Conservation (phyloP, 805 yeast species). For the Monosporozyma solicola region DNA sequence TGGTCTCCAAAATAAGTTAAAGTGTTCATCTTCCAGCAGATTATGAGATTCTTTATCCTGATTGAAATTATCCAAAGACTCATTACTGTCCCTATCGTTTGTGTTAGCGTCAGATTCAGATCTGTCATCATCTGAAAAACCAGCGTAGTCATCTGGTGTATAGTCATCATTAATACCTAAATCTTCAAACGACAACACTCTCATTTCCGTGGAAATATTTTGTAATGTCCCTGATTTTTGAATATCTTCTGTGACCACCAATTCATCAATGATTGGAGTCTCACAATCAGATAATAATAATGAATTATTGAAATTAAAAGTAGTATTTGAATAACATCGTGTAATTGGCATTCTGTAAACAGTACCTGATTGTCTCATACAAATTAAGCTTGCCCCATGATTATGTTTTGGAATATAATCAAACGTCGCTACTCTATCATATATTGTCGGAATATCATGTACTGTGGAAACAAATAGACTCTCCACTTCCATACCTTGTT, state of each 20-base stretch:
- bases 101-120: constrained; percentile 8
- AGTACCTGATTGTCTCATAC: constrained; percentile 88
- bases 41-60: constrained; percentile 10
- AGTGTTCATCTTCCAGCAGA: constrained; percentile 15
- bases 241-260: constrained; percentile 15
- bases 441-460: constrained; percentile 62
- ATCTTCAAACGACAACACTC: constrained; percentile 26
- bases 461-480: constrained; percentile 69
- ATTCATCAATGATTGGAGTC: constrained; percentile 22
- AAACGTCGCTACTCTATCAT: constrained; percentile 75
- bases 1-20: constrained; percentile 27
- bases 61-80: constrained; percentile 5
- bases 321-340: constrained; percentile 54
- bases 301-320: constrained; percentile 63
- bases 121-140: constrained; percentile 11
- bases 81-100: constrained; percentile 3
- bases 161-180: constrained; percentile 24
- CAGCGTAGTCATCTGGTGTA: constrained; percentile 5
- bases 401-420: constrained; percentile 63
- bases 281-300: constrained; percentile 43
- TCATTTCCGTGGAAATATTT: constrained; percentile 14
- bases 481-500: constrained; percentile 33
- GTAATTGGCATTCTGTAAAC: constrained; percentile 69
- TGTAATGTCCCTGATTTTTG: constrained; percentile 12
- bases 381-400: constrained; percentile 57